phyloP scores from a whole-genome alignment of 2,329 filamentous ascomycete species.

The Myriangium duriaei region DNA sequence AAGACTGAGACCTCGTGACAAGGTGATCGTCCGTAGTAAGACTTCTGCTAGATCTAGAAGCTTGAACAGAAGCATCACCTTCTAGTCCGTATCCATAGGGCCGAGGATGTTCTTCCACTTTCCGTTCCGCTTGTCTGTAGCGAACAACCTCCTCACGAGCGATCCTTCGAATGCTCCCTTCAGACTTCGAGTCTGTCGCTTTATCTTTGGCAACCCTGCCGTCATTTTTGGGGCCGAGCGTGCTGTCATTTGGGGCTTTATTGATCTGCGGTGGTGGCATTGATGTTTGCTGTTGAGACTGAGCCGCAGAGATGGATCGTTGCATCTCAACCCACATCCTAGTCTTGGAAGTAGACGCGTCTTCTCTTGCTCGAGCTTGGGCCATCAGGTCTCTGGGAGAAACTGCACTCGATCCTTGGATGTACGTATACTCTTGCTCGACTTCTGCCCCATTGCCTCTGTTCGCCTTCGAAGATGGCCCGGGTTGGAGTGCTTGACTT shows the following conservation, averaged over 20 bases:
- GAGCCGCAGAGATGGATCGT: neutral
- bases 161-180: conserved; percentile 16
- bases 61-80: conserved; percentile 3
- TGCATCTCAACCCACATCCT: conserved; percentile 4
- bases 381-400: conserved; percentile 5
- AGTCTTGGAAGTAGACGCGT: conserved; percentile 1
- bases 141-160: conserved; percentile 23
- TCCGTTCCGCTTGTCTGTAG: conserved; percentile 23
- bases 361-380: conserved; percentile 1
- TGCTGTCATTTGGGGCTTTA: too few relatives aligned
- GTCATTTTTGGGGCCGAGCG: too few relatives aligned
- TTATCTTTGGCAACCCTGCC: neutral
- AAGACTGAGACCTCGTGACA: too few relatives aligned
- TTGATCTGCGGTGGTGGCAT: too few relatives aligned
- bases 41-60: neutral
- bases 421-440: neutral
- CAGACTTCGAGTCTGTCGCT: neutral
- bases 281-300: neutral
- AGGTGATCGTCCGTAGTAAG: neutral
- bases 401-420: neutral
- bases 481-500: too few relatives aligned
- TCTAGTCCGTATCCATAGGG: conserved; percentile 21
- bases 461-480: neutral
- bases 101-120: conserved; percentile 19
- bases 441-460: neutral